Base-by-base conservation (phyloP, 352 stramenopile species). In the Halophytophthora batemanensis region DNA sequence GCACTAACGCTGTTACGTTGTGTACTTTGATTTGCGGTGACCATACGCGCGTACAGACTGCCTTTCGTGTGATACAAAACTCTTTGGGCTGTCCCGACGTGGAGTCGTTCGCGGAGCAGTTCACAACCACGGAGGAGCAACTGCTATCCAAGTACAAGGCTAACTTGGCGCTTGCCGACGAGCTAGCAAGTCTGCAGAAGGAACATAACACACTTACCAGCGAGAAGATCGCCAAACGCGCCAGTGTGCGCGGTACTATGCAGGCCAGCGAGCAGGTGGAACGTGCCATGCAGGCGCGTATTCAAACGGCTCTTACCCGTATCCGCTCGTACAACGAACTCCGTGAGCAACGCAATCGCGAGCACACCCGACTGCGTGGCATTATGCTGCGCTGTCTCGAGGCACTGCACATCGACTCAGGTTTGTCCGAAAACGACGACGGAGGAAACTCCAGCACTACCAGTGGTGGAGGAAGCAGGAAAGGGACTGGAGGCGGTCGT, bases 381-480 rank as follows among this genome's bases (percentile, higher is more conserved):
- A 77, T 88, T 35, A 86, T 88, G 71, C 40, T 85, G 52, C 61
- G 66, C 1, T 86, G 74, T 53, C 74, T 88, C 29, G 77, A 86
- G 49, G 69, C 75, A n/a, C 53, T 88, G 3, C 67, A 86, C 19
- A 49, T 59, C 25, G 59, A 67, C 15, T 54, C 59, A 3, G 53
- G 62, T 14, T 31, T 52, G 12, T 28, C 44, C 22, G 37, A 54
- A 10, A 23, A 4, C 6, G 33, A 47, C 10, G 28, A 13, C 13
- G 17, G 25, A 7, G 25, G 34, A 12, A 21, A 12, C 6, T 39
- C 33, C 18, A 23, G 51, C 21, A 22, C 15, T 1, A 50, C n/a
- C 19, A 28, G 1, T 29, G 25, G 35, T 2, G 48, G 17, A 21
- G 10, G 19, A 12, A 61, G n/a, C 6, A 14, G 44, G 4, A 19